These are phyloP conservation scores for Microthyrium microscopicum DNA, from an alignment of 2,329 filamentous ascomycete species.

Conservation along the genomic window DNA sequence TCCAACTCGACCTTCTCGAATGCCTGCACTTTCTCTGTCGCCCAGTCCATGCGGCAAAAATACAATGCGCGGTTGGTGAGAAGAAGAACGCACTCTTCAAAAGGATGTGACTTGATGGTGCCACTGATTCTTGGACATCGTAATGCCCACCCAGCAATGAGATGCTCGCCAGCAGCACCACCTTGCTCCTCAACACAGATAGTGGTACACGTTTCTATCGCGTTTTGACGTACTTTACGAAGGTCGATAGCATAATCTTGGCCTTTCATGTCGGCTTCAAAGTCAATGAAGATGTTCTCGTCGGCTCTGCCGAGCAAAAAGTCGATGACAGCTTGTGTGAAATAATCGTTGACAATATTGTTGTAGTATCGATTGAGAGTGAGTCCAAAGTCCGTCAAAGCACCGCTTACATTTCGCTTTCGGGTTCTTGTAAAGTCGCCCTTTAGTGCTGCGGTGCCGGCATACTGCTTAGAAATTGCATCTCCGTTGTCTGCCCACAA, in stretches of 20 bases:
- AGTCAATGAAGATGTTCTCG: constrained; percentile 76
- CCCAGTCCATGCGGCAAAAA: constrained; percentile 85
- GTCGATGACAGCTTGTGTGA: constrained; percentile 87
- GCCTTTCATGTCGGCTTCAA: constrained; percentile 83
- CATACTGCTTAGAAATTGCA: constrained; percentile 87
- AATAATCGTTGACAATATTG: constrained; percentile 96
- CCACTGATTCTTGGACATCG: constrained; percentile 59
- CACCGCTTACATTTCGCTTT: constrained; percentile 80
- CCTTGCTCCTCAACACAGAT: constrained; percentile 57
- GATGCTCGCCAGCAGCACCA: constrained; percentile 76
- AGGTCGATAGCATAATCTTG: constrained; percentile 83
- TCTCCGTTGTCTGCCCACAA: constrained; percentile 97
- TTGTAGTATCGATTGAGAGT: constrained; percentile 65
- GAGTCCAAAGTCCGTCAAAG: constrained; percentile 76
- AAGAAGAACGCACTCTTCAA: constrained; percentile 78
- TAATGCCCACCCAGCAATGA: constrained; percentile 80
- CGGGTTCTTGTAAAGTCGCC: constrained; percentile 88
- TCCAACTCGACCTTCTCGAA: constrained; percentile 74
- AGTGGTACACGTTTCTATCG: constrained; percentile 75
- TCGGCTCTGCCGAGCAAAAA: constrained; percentile 83
- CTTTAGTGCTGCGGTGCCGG: constrained; percentile 87
- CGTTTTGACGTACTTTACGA: constrained; percentile 66
- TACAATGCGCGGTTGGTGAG: constrained; percentile 77
- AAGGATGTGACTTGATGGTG: constrained; percentile 48
- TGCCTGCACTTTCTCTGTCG: constrained; percentile 79